Evolutionary conservation across 306 rosid species (phyloP).

Genomic region (Gastrolobium villosum): DNA sequence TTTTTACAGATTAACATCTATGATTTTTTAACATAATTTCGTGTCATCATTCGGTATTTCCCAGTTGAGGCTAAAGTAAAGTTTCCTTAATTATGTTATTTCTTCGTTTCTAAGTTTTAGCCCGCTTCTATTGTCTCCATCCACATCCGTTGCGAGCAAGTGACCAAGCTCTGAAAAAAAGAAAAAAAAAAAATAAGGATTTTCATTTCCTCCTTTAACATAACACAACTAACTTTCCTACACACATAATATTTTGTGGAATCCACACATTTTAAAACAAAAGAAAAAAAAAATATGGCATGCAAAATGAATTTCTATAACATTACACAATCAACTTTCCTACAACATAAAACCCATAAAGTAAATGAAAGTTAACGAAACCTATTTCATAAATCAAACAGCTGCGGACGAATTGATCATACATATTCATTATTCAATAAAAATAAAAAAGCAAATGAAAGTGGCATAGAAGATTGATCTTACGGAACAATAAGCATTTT

Average conservation of each 20-base stretch:
- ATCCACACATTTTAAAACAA: no score
- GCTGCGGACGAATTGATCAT: no score
- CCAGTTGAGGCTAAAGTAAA: not conserved
- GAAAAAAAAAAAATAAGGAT: no score
- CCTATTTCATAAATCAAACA: not conserved
- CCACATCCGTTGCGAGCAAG: not conserved
- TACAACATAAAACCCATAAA: no score
- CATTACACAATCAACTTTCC: no score
- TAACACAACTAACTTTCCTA: no score
- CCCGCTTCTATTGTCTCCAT: not conserved
- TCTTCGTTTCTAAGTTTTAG: not conserved
- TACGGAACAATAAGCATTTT: not conserved
- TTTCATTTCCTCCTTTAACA: no score
- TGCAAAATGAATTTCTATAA: no score
- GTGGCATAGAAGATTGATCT: not conserved
- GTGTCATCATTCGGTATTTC: not conserved
- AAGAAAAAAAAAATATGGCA: no score
- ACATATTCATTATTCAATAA: not conserved
- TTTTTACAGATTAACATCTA: not conserved
- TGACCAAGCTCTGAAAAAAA: no score
- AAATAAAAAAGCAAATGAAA: not conserved
- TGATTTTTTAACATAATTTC: not conserved
- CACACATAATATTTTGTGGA: no score
- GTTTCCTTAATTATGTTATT: not conserved
- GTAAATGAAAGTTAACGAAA: not conserved